Evolutionary conservation across 495 filamentous ascomycete species (phyloP), one percentile per base, ranked within the genome.

Genomic region (Lindgomyces ingoldianus): DNA sequence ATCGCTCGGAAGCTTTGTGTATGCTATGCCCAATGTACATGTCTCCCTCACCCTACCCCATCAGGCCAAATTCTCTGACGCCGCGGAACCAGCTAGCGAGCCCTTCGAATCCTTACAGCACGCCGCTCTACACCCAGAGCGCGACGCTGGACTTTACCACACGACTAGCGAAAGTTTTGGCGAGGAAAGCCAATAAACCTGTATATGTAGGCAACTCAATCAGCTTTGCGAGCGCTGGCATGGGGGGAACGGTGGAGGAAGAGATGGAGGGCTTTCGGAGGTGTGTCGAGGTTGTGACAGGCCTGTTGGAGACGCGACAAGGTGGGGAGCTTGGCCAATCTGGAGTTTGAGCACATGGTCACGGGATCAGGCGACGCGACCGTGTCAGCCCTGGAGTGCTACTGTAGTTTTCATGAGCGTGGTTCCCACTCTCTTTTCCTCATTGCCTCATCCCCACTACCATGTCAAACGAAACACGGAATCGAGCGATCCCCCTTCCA

Each of bases 181-280:
- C 89, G 26, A 84, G 84, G 56, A 86, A 85, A 65, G 85, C 86
- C 48, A 77, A 75, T 27, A 81, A 81, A 51, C 91, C 91, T 1
- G 85, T 88, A 0, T 97, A 97, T 73, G 90, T 98, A 39, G 89
- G 90, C 8, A 94, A 89, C 65, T 89, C 86, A 1, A 81, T 90
- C 55, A 85, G 83, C 62, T 83, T 91, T 65, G 76, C 80, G 46
- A 88, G 83, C 69, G 83, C 84, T 0, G 86, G 82, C 8, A 81
- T 91, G 45, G 89, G 89, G 0, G 85, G 89, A 22, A 85, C 82
- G 10, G 85, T 93, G n/a, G 91, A 95, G 71, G 93, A 98, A 78
- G 93, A 97, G 76, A 90, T 96, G 89, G 91, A 94, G 70, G 92
- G 88, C 1, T 83, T 97, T 56, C 83, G 79, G 61, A 81, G 81